Percentiles rank a stretch among this genome's conserved stretches.
Conservation (phyloP, 2,329 filamentous ascomycete genomes). For the Penicillium sp. region DNA sequence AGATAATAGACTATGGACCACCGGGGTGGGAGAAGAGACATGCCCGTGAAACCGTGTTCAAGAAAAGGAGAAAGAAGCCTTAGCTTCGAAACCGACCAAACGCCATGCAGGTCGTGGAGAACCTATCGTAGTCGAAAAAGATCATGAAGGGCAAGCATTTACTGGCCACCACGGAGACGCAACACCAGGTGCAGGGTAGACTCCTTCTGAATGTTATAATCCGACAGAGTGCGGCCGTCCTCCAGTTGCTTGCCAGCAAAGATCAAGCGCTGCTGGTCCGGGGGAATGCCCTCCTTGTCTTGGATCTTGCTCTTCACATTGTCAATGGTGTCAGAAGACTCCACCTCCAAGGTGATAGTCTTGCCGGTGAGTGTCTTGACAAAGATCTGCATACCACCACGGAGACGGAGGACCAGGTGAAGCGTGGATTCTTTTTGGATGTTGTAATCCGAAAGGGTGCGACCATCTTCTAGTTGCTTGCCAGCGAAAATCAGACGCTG, state of each 20-base stretch:
- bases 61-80: conserved; percentile 19
- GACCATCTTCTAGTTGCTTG: conserved; percentile 88
- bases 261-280: conserved; percentile 65
- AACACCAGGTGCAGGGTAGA: conserved; percentile 58
- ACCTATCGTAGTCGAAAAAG: conserved; percentile 25
- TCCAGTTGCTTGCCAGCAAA: conserved; percentile 63
- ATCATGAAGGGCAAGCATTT: conserved; percentile 4
- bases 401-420: conserved; percentile 72
- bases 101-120: conserved; percentile 33
- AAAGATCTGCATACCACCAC: conserved; percentile 80
- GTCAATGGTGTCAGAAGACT: conserved; percentile 63
- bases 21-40: conserved; percentile 5
- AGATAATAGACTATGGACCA: conserved; percentile 6
- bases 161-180: conserved; percentile 42
- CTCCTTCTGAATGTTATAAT: conserved; percentile 57
- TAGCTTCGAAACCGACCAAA: conserved; percentile 32
- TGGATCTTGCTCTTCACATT: conserved; percentile 69
- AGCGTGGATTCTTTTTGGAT: conserved; percentile 88
- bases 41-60: conserved; percentile 7
- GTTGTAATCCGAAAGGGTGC: conserved; percentile 90
- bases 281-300: conserved; percentile 73
- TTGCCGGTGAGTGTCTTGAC: conserved; percentile 75
- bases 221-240: conserved; percentile 47
- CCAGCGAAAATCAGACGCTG: conserved; percentile 90
- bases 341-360: conserved; percentile 64